phyloP scores from a whole-genome alignment of 2,329 filamentous ascomycete species.

The Diaporthe humulicola region DNA sequence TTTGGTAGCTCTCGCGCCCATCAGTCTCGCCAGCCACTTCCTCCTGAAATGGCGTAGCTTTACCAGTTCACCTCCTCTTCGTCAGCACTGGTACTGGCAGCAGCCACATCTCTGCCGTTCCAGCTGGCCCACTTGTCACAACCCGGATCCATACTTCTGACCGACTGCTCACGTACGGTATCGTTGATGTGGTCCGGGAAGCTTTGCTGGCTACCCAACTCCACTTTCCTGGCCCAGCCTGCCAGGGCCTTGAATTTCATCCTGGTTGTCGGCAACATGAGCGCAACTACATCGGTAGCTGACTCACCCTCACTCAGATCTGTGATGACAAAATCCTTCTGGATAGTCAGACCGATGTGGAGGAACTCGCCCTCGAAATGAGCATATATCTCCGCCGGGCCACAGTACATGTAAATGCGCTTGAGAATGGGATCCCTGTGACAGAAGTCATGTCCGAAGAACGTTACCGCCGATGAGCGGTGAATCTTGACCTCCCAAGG shows the following conservation, averaged over 20 bases:
- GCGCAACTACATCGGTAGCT: too few relatives aligned
- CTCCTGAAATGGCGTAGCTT: too few relatives aligned
- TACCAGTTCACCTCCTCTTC: neutral
- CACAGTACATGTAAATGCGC: too few relatives aligned
- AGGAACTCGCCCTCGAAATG: neutral
- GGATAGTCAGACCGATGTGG: neutral
- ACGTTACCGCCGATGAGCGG: neutral
- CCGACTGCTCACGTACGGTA: neutral
- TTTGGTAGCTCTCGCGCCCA: too few relatives aligned
- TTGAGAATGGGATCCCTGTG: neutral
- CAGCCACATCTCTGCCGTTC: neutral
- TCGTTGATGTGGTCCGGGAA: neutral
- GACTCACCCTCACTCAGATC: too few relatives aligned
- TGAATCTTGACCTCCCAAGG: neutral
- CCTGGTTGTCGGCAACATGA: too few relatives aligned
- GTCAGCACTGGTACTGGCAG: neutral
- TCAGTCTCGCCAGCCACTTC: too few relatives aligned
- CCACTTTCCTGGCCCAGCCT: neutral
- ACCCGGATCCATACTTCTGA: too few relatives aligned
- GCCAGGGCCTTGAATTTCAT: neutral
- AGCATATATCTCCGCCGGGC: neutral
- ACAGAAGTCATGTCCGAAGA: neutral
- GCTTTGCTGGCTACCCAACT: neutral
- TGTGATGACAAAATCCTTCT: neutral
- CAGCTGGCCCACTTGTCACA: too few relatives aligned